Evolutionary conservation across 2,329 filamentous ascomycete genomes (phyloP).

Genomic region (Penicillium sp.): DNA sequence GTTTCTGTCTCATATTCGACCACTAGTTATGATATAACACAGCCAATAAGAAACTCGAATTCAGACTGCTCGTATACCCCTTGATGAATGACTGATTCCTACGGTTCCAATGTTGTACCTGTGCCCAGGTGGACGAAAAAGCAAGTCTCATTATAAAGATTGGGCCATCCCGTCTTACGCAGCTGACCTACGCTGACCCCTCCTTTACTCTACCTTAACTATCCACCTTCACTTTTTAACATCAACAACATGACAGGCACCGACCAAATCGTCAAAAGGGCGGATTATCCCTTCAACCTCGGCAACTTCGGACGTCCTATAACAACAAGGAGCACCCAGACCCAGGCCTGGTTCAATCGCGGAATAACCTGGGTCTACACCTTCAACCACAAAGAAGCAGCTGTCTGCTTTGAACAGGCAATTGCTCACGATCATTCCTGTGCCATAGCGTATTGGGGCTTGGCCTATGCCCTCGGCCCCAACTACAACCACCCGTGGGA

Average conservation of each 20-base stretch:
- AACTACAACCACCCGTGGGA: slow-evolving; percentile 80
- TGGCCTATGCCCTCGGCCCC: slow-evolving; percentile 64
- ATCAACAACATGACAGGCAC: slow-evolving; percentile 6
- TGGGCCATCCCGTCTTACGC: slow-evolving; percentile 1
- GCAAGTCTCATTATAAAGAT: background rate
- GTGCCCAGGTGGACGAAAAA: no score
- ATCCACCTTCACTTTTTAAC: background rate
- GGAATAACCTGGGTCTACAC: slow-evolving; percentile 38
- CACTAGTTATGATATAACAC: background rate
- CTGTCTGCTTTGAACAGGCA: slow-evolving; percentile 36
- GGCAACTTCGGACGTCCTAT: slow-evolving; percentile 33
- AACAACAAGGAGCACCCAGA: slow-evolving; percentile 28
- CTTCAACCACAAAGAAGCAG: slow-evolving; percentile 42
- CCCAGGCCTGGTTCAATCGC: slow-evolving; percentile 40
- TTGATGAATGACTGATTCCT: no score
- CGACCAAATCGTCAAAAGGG: slow-evolving; percentile 1
- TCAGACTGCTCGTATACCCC: background rate
- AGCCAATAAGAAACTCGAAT: background rate
- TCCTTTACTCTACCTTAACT: background rate
- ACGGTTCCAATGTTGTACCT: background rate
- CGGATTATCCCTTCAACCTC: slow-evolving; percentile 16
- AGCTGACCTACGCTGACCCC: background rate
- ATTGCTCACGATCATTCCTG: slow-evolving; percentile 33
- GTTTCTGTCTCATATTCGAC: background rate
- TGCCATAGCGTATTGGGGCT: slow-evolving; percentile 41